Conservation (phyloP, 768 basidiomycete species). For the Trametes meyenii region DNA sequence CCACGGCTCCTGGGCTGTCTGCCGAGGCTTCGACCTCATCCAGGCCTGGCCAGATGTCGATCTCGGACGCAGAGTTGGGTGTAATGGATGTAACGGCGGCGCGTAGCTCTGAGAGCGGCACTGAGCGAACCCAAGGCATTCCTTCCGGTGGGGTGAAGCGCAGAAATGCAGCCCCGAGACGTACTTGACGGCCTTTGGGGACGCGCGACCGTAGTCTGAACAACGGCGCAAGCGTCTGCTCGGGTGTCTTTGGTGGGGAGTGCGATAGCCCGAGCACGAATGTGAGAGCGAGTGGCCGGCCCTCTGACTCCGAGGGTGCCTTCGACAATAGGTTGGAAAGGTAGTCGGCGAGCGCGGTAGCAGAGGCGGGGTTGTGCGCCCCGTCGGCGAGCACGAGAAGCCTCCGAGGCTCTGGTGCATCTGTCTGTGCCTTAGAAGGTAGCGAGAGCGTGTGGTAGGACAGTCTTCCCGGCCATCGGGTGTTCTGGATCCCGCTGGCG, state of each 20-base stretch:
- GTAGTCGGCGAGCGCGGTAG: slow-evolving; percentile 67
- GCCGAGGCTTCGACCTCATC: slow-evolving; percentile 29
- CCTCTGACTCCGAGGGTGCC: slow-evolving; percentile 18
- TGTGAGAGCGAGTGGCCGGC: slow-evolving; percentile 49
- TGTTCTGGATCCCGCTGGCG: slow-evolving; percentile 55
- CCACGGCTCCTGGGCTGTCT: slow-evolving; percentile 27
- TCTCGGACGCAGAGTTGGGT: slow-evolving; percentile 35
- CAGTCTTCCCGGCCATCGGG: slow-evolving; percentile 83
- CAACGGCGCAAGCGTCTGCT: slow-evolving; percentile 70
- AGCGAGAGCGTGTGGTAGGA: slow-evolving; percentile 58
- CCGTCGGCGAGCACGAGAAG: slow-evolving; percentile 79
- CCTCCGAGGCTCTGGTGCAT: slow-evolving; percentile 3
- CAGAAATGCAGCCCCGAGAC: slow-evolving; percentile 50
- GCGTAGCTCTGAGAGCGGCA: slow-evolving; percentile 53
- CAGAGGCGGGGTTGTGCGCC: slow-evolving; percentile 88
- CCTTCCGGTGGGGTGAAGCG: slow-evolving; percentile 77
- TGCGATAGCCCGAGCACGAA: slow-evolving; percentile 84
- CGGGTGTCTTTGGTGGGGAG: slow-evolving; percentile 83
- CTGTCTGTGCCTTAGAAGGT: slow-evolving; percentile 13
- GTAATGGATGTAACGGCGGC: slow-evolving; percentile 46
- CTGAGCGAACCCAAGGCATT: slow-evolving; percentile 92
- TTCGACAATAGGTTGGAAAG: slow-evolving; percentile 46
- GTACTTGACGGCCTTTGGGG: slow-evolving; percentile 11
- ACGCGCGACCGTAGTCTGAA: slow-evolving; percentile 41
- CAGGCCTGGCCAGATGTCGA: slow-evolving; percentile 48